Percentiles rank a stretch among this genome's conserved stretches.
These are phyloP conservation scores for Suhomyces kunorum DNA, from an alignment of 1,139 yeast species.

Conservation along the genomic window DNA sequence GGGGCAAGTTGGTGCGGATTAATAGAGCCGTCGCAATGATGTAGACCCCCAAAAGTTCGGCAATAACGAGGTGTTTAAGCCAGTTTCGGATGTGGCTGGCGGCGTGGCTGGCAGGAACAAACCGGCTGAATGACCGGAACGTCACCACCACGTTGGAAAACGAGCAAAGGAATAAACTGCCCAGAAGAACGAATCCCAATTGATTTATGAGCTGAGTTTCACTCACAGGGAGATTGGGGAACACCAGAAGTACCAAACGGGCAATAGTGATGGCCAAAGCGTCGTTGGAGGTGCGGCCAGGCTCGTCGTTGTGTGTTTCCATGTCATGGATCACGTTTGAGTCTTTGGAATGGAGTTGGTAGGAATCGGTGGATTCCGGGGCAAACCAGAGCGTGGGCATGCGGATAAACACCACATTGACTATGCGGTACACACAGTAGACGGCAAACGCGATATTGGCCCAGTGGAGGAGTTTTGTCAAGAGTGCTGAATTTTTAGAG, in stretches of 20 bases:
- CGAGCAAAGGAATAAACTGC: constrained; percentile 66
- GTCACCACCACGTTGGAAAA: constrained; percentile 63
- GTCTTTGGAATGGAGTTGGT: constrained; percentile 10
- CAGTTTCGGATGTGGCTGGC: constrained; percentile 33
- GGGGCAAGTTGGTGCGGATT: constrained; percentile 72
- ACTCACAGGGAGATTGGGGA: constrained; percentile 32
- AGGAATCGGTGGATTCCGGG: constrained; percentile 1
- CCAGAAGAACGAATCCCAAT: constrained; percentile 64
- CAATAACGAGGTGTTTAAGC: constrained; percentile 53
- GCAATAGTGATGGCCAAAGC: constrained; percentile 70
- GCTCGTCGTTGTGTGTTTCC: constrained; percentile 2
- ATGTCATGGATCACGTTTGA: constrained; percentile 13
- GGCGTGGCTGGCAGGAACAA: constrained; percentile 32
- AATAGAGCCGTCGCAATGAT: constrained; percentile 78
- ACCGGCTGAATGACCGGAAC: constrained; percentile 40
- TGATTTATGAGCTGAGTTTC: constrained; percentile 62
- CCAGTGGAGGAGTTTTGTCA: constrained; percentile 10
- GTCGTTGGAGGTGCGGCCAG: constrained; percentile 38
- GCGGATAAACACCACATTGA: constrained; percentile 46
- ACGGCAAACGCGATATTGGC: constrained; percentile 45
- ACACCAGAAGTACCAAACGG: constrained; percentile 38
- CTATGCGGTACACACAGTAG: constrained; percentile 66
- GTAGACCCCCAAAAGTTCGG: constrained; percentile 76
- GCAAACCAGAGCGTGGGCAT: constrained; percentile 30
- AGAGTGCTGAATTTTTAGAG: constrained; percentile 1